Evolutionary conservation across 768 basidiomycete genomes (phyloP), one percentile per base, ranked within the genome.

Genomic region (Lactarius vividus): DNA sequence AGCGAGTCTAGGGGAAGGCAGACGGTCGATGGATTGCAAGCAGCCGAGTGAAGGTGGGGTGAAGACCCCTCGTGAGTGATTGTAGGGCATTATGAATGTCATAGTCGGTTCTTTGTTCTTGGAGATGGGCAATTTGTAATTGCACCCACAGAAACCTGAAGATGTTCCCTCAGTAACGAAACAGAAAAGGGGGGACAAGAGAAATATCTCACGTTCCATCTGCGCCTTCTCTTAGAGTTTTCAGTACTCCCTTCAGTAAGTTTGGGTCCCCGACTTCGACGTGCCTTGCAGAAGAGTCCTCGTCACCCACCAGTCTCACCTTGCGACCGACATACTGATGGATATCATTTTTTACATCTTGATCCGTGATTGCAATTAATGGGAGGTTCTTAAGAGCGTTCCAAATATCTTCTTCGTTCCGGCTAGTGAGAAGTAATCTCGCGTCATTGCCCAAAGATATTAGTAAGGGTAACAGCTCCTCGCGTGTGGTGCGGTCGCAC

Each of bases 71-170:
- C 4, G 56, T 31, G 10, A 63, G 44, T 35, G 56, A 42, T 42
- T 20, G 29, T 39, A 63, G 33, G 23, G 62, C 42, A 4, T 55
- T 23, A 23, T 56, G 56, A 31, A 57, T 57, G 35, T 63, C 62
- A 28, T 58, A 20, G 26, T 63, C 62, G 13, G 62, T 63, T 42
- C 62, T 57, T 49, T 63, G 56, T 33, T 57, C 44, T 33, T 57
- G 62, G 13, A 63, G 62, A 46, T 63, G 62, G 15, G 40, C 44
- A 13, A 63, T 57, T 26, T 63, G 62, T 52, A 63, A 20, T 10
- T 56, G 55, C 15, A 46, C 62, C 53, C 54, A 63, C 28, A 63
- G 28, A 40, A 63, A 63, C 55, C 62, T 63, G 40, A 20, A 56
- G 11, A 9, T 15, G 35, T 49, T 18, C 8, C 3, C 29, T 44